phyloP scores from a whole-genome alignment of 2,329 filamentous ascomycete species.

The Penicillium sp. region DNA sequence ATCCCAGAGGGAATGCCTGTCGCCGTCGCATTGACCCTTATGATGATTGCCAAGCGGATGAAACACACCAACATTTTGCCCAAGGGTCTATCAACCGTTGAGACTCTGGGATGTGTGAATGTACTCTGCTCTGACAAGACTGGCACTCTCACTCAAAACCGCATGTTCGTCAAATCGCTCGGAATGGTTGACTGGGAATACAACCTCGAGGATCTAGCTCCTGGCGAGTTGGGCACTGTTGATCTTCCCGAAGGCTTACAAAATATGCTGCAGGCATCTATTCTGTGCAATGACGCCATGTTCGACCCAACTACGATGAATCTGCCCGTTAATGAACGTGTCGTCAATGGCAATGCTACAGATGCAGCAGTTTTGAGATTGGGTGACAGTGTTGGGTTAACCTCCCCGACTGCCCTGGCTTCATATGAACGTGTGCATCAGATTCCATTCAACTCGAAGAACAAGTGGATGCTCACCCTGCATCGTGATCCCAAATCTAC shows the following conservation, averaged over 20 bases:
- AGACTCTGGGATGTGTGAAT: constrained; percentile 72
- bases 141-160: constrained; percentile 61
- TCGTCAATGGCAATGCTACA: constrained; percentile 73
- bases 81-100: constrained; percentile 76
- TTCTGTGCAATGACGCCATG: constrained; percentile 72
- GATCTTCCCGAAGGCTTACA: constrained; percentile 46
- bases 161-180: constrained; percentile 61
- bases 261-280: constrained; percentile 62
- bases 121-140: constrained; percentile 79
- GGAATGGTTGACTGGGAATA: constrained; percentile 30
- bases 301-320: constrained; percentile 67
- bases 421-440: constrained; percentile 67
- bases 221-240: constrained; percentile 11
- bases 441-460: constrained; percentile 77
- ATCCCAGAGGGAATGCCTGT: constrained; percentile 76
- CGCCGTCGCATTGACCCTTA: constrained; percentile 68
- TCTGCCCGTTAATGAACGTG: constrained; percentile 60
- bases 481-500: constrained; percentile 36
- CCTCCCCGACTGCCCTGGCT: constrained; percentile 56
- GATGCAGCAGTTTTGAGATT: constrained; percentile 73
- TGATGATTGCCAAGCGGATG: constrained; percentile 76
- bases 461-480: constrained; percentile 76
- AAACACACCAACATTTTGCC: constrained; percentile 72
- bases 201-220: constrained; percentile 19
- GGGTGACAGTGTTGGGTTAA: constrained; percentile 62